phyloP scores from a whole-genome alignment of 2,329 filamentous ascomycete species.

The Tolypocladium cylindrosporum region DNA sequence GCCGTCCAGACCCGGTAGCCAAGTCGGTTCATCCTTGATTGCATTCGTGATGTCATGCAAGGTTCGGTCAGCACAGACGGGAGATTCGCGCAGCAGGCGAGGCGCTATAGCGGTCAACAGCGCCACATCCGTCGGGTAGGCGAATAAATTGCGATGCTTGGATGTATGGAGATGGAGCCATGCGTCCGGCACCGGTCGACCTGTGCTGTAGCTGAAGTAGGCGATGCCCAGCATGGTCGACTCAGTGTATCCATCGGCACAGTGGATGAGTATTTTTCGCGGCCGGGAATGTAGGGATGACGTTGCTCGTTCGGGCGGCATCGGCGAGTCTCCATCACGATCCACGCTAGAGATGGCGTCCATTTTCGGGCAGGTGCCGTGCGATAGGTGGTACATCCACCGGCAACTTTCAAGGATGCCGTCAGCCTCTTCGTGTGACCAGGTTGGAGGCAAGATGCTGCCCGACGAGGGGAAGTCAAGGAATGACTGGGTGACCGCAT shows the following conservation, averaged over 20 bases:
- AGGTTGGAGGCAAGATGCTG: slow-evolving; percentile 78
- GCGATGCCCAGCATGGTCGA: slow-evolving; percentile 80
- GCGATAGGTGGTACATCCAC: slow-evolving; percentile 80
- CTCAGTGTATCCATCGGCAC: slow-evolving; percentile 92
- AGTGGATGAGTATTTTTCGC: slow-evolving; percentile 78
- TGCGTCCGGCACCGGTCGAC: slow-evolving; percentile 67
- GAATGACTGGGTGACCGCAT: slow-evolving; percentile 22
- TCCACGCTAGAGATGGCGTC: slow-evolving; percentile 23
- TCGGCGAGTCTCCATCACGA: slow-evolving; percentile 18
- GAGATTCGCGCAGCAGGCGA: slow-evolving; percentile 64
- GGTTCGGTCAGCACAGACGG: slow-evolving; percentile 37
- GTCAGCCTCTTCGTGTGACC: slow-evolving; percentile 74
- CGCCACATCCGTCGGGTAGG: slow-evolving; percentile 82
- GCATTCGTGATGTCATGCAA: slow-evolving; percentile 42
- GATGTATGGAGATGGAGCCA: slow-evolving; percentile 79
- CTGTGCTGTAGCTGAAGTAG: slow-evolving; percentile 89
- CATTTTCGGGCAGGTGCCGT: slow-evolving; percentile 40
- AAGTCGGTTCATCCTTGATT: slow-evolving; percentile 55
- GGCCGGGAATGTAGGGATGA: slow-evolving; percentile 21
- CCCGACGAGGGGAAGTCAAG: slow-evolving; percentile 88
- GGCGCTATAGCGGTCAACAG: slow-evolving; percentile 69
- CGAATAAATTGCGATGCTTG: slow-evolving; percentile 87
- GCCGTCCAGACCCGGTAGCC: slow-evolving; percentile 78
- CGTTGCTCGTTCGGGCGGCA: slow-evolving; percentile 11
- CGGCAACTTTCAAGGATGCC: slow-evolving; percentile 77